phyloP scores from a whole-genome alignment of 768 basidiomycete genomes.

The Pulveroboletus sp. region DNA sequence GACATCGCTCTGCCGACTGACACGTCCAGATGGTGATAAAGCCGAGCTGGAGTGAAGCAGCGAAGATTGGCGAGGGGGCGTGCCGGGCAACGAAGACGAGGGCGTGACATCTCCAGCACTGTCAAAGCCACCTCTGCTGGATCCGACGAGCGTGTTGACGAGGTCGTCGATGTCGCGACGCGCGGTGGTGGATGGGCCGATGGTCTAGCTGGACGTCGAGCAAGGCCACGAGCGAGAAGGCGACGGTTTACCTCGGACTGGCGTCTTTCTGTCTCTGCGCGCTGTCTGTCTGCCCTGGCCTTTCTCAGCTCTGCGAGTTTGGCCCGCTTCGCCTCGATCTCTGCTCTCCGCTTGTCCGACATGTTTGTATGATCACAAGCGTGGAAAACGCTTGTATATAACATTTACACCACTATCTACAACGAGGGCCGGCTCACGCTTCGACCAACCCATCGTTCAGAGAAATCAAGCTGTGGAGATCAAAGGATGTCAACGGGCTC shows the following conservation, averaged over 20 bases:
- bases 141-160: constrained; percentile 53
- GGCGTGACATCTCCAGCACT: constrained; percentile 65
- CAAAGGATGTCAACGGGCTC: no score
- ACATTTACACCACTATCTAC: no score
- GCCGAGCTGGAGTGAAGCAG: constrained; percentile 36
- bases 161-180: constrained; percentile 70
- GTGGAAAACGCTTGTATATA: background rate
- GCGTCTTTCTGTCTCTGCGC: constrained; percentile 44
- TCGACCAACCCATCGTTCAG: no score
- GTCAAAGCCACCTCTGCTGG: constrained; percentile 47
- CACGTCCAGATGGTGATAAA: constrained; percentile 53
- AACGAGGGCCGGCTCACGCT: no score
- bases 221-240: background rate
- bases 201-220: constrained; percentile 25
- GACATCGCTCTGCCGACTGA: constrained; percentile 69
- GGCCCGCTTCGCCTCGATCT: constrained; percentile 87
- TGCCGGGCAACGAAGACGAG: constrained; percentile 67
- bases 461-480: no score
- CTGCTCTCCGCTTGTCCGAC: constrained; percentile 74
- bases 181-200: constrained; percentile 39
- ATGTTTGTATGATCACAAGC: constrained; percentile 23
- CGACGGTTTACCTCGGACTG: constrained; percentile 22
- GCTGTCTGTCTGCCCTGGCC: constrained; percentile 69
- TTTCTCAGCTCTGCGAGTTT: constrained; percentile 84
- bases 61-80: constrained; percentile 49